Base-by-base conservation (phyloP, 805 yeast species). In the Monosporozyma siamensis region DNA sequence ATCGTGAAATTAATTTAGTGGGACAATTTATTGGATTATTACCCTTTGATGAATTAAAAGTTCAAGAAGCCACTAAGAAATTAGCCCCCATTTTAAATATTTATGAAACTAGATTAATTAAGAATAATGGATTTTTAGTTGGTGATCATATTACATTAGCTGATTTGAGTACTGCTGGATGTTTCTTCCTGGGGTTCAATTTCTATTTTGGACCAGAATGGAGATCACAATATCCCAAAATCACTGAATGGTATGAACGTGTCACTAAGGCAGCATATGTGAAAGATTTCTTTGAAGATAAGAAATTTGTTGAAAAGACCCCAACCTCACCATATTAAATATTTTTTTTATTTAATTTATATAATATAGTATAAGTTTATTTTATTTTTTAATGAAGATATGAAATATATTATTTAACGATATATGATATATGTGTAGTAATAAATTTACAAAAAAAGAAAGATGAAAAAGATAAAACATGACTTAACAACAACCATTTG, bases 31-130 rank as follows among this genome's bases (percentile, higher is more conserved):
- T 64, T 30, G 95, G 95, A 53, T 62, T 58, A 40, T 60, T 49
- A 44, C 88, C 90, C 49, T 85, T 75, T 80, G 79, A 82, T 82
- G 81, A 82, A 76, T 78, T 77, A 36, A 57, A 48, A 36, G 73
- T 73, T 47, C 77, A 77, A 42, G 70, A 65, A 31, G 64, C 65
- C 36, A 39, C 35, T 17, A 72, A 56, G 21, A 51, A 56, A 46
- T 55, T 70, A 49, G 71, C 68, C 38, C 56, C 53, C 37, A 57
- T 67, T 42, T 61, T 69, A 48, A 53, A 58, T 22, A 50, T 72
- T 41, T 65, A 71, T 48, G 90, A 82, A 70, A 61, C 63, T 37
- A 72, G 76, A 68, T 70, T 78, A 54, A 59, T 71, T 50, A 69
- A 71, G 54, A 67, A 69, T 74, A 77, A 85, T 41, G 82, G 67